Evolutionary conservation across 257 asterid species (phyloP).

Genomic region (Gentiana dahurica): DNA sequence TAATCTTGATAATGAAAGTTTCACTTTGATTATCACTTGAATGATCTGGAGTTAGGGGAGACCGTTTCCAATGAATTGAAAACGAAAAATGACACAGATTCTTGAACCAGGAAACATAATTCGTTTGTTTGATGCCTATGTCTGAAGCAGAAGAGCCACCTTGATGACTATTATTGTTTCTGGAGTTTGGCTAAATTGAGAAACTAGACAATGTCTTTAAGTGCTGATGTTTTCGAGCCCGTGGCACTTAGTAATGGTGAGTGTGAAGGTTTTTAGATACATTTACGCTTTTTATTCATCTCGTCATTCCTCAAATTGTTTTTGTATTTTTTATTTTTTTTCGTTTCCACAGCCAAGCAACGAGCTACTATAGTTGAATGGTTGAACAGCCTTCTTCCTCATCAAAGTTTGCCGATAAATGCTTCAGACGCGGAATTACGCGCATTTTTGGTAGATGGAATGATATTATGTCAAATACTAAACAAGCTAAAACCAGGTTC

Average conservation of each 20-base stretch:
- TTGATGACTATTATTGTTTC: background rate
- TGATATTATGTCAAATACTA: constrained; percentile 48
- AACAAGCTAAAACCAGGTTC: constrained; percentile 70
- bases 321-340: constrained; percentile 2
- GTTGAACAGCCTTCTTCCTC: constrained; percentile 58
- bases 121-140: no score
- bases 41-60: no score
- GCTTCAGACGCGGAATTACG: constrained; percentile 76
- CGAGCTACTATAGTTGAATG: constrained; percentile 54
- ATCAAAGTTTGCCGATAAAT: constrained; percentile 40
- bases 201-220: constrained; percentile 22
- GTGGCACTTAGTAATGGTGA: constrained; percentile 45
- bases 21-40: no score
- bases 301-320: background rate
- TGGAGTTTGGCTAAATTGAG: constrained; percentile 27
- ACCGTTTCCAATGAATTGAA: no score
- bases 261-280: constrained; percentile 8
- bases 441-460: constrained; percentile 55
- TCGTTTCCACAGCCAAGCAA: constrained; percentile 42
- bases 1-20: no score
- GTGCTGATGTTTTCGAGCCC: constrained; percentile 54
- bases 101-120: no score
- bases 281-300: background rate
- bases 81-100: no score
- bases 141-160: constrained; percentile 3